phyloP scores from a whole-genome alignment of 2,329 filamentous ascomycete species.

The Clarireedia paspali region DNA sequence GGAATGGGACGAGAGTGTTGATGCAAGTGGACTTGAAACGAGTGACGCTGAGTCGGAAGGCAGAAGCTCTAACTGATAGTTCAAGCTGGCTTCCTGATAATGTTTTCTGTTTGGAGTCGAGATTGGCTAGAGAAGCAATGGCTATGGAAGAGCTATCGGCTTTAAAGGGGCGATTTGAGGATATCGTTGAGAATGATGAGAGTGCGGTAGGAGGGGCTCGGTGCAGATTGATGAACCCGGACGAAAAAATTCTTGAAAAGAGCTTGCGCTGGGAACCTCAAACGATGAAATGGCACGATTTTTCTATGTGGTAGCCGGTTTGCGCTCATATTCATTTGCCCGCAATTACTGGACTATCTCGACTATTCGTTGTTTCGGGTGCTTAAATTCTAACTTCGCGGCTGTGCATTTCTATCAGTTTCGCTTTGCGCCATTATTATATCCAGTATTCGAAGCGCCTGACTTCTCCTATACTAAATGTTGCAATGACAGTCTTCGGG shows the following conservation, averaged over 20 bases:
- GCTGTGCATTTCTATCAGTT: too few relatives aligned
- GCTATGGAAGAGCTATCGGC: constrained; percentile 11
- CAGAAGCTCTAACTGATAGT: not conserved
- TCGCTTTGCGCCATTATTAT: too few relatives aligned
- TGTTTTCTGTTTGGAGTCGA: not conserved
- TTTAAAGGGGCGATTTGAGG: constrained; percentile 18
- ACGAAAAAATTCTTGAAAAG: not conserved
- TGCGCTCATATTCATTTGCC: too few relatives aligned
- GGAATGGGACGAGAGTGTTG: not conserved
- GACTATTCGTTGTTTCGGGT: too few relatives aligned
- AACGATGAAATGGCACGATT: not conserved
- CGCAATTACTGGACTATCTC: too few relatives aligned
- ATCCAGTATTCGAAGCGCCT: too few relatives aligned
- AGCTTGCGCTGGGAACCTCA: not conserved
- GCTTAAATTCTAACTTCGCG: too few relatives aligned
- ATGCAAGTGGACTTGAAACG: not conserved
- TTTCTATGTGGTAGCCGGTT: not conserved
- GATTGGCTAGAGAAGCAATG: not conserved
- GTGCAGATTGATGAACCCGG: constrained; percentile 8
- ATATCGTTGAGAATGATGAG: constrained; percentile 17
- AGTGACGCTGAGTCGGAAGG: too few relatives aligned
- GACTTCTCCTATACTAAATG: too few relatives aligned
- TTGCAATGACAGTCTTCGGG: too few relatives aligned
- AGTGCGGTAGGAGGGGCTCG: constrained; percentile 12
- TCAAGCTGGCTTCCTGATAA: constrained; percentile 8